phyloP scores from a whole-genome alignment of 164 flowering plant genomes.

The Magnolia changhungtana region DNA sequence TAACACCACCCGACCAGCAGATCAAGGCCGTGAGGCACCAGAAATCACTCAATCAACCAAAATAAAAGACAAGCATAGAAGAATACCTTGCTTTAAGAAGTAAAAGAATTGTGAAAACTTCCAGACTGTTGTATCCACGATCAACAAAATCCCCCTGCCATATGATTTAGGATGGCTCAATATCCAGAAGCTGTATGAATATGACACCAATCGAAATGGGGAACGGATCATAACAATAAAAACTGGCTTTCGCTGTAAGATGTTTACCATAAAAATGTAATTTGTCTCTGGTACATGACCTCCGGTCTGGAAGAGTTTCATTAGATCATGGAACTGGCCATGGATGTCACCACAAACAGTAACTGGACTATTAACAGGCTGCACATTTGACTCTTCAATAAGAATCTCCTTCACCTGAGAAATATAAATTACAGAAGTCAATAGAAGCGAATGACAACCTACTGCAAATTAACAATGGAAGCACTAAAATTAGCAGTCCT shows the following conservation, averaged over 20 bases:
- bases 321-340: conserved; percentile 95
- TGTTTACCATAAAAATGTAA: conserved; percentile 89
- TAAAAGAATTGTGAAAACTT: conserved; percentile 94
- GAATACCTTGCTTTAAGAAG: conserved; percentile 96
- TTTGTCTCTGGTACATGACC: conserved; percentile 99
- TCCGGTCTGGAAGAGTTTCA: conserved; percentile 97
- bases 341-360: conserved; percentile 98
- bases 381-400: conserved; percentile 97
- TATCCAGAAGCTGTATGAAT: background rate
- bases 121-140: conserved; percentile 97
- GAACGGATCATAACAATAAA: background rate
- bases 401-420: conserved; percentile 74
- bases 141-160: conserved; percentile 98
- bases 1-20: background rate
- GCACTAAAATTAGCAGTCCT: background rate
- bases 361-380: conserved; percentile 96
- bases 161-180: background rate
- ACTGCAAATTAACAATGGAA: background rate
- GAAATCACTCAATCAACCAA: background rate
- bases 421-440: background rate
- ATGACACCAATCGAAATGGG: background rate
- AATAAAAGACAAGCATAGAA: background rate
- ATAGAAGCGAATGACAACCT: background rate
- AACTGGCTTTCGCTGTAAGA: background rate
- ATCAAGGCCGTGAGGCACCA: background rate